Percentiles rank a stretch among this genome's conserved stretches.
Conservation (phyloP, 257 asterid genomes). For the Petunia secreta region DNA sequence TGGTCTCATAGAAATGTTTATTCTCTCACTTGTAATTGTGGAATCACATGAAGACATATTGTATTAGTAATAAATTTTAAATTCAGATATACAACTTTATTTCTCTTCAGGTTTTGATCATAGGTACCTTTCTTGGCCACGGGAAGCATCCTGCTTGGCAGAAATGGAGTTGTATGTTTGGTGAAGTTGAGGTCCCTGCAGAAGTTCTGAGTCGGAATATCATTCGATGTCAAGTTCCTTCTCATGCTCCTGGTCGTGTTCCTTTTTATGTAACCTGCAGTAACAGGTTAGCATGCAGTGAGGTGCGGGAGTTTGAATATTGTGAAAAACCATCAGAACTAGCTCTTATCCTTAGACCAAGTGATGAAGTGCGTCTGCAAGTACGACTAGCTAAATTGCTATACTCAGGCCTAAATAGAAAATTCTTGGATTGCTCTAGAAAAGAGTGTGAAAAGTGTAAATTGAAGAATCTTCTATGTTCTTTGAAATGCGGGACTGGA, state of each 20-base stretch:
- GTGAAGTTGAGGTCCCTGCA: constrained; percentile 38
- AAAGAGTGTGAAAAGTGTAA: constrained; percentile 34
- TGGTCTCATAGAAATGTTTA: constrained; percentile 3
- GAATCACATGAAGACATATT: not conserved
- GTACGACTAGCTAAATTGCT: constrained; percentile 31
- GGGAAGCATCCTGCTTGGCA: constrained; percentile 25
- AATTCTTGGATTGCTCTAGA: constrained; percentile 31
- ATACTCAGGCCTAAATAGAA: constrained; percentile 28
- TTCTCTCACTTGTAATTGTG: not conserved
- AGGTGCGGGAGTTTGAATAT: constrained; percentile 40
- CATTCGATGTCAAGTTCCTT: constrained; percentile 38
- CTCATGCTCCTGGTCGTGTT: constrained; percentile 36
- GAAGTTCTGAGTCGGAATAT: constrained; percentile 31
- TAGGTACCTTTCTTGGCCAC: constrained; percentile 34
- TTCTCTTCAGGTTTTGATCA: constrained; percentile 30
- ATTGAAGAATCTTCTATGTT: constrained; percentile 24
- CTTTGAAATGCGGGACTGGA: constrained; percentile 26
- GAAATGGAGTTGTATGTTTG: constrained; percentile 44
- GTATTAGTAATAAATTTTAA: constrained; percentile 11
- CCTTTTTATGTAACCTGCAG: constrained; percentile 41
- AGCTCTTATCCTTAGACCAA: constrained; percentile 23
- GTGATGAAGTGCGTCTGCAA: constrained; percentile 31
- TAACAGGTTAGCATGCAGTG: constrained; percentile 41
- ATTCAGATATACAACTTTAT: constrained; percentile 6
- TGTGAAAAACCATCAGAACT: constrained; percentile 24